Evolutionary conservation across 768 basidiomycete species (phyloP), one percentile per base, ranked within the genome.

Genomic region (Sporobolomyces roseus): DNA sequence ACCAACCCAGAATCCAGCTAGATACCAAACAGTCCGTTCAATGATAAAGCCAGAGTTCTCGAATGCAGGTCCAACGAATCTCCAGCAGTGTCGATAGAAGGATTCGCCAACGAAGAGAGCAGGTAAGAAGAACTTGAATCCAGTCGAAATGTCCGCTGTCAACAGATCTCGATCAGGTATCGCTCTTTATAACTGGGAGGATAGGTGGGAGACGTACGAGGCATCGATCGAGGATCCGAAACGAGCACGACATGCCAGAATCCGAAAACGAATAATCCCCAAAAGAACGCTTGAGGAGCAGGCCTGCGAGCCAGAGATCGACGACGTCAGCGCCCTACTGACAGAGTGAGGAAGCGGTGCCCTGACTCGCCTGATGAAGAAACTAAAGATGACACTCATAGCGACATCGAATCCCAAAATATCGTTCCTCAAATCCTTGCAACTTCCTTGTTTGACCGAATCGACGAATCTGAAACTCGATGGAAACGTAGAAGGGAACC

Each of bases 231-330:
- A 21, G 66, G 87, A 74, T 91, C 87, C 13, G 88, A 88, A 74
- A 90, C 91, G 46, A 93, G 83, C 0, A 84, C 81, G 61, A 90
- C 81, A 72, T 93, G 90, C 90, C 91, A 93, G 77, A 85, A 92
- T 2, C 90, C 77, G 33, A 75, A 35, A 53, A 68, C 73, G 29
- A 74, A 53, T 1, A 73, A 60, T 9, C 62, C 49, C 72, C 72
- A 74, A 49, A 65, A 71, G 78, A 83, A 91, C 33, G 89, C 80
- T 66, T 89, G 83, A 4, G 88, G 82, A 71, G 81, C 84, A 1
- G 89, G 89, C 4, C 88, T 65, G 49, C 35, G 19, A 0, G 2
- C 9, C 13, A 16, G 38, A 41, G 9, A 9, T 41, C 21, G 23
- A 9, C 35, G 25, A n/a, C 33, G n/a, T 25, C 25, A 51, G 59